Conservation (phyloP, 2,329 filamentous ascomycete genomes). For the Colletotrichum theobromicola region DNA sequence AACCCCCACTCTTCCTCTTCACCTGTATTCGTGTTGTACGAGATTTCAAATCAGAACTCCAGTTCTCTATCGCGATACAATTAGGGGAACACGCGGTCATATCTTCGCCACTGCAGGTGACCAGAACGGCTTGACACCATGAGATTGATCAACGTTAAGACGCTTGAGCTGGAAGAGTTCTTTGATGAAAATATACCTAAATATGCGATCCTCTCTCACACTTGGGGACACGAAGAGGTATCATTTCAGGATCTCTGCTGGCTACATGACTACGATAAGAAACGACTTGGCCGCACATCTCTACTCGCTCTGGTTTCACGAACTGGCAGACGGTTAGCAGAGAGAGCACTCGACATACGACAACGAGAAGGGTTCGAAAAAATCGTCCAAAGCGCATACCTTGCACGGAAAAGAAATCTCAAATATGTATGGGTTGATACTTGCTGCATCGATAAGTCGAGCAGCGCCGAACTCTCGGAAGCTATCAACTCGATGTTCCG, state of each 20-base stretch:
- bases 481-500: slow-evolving; percentile 30
- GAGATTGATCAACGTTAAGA: not conserved
- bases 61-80: too few species aligned
- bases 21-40: too few species aligned
- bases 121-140: not conserved
- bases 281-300: not conserved
- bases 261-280: slow-evolving; percentile 14
- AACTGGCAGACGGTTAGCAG: too few species aligned
- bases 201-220: slow-evolving; percentile 25
- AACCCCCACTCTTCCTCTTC: too few species aligned
- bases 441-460: slow-evolving; percentile 38
- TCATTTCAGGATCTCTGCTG: slow-evolving; percentile 18
- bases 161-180: not conserved
- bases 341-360: too few species aligned
- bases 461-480: slow-evolving; percentile 34
- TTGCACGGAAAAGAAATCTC: slow-evolving; percentile 21
- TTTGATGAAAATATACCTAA: not conserved
- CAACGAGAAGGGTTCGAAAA: not conserved
- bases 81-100: too few species aligned
- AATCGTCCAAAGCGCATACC: slow-evolving; percentile 12
- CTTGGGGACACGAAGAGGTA: slow-evolving; percentile 21
- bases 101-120: too few species aligned
- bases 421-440: slow-evolving; percentile 41
- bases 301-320: not conserved
- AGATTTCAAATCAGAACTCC: too few species aligned